Evolutionary conservation across 495 filamentous ascomycete genomes (phyloP), one percentile per base, ranked within the genome.

Genomic region (Trichocladium antarcticum): DNA sequence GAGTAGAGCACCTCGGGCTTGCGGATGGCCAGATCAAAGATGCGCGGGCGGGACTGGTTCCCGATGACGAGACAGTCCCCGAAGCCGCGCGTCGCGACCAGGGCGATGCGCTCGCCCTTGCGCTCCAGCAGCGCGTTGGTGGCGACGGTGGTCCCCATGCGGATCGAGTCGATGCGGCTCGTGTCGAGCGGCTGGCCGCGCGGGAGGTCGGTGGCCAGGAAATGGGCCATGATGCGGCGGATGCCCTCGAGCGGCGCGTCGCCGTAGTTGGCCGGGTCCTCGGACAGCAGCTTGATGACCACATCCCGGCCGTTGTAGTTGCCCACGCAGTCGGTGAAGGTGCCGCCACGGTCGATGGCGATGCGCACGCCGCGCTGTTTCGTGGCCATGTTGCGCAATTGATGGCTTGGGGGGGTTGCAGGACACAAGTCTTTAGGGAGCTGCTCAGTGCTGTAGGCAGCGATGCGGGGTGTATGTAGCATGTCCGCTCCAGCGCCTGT

Each of bases 161-260:
- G 81, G 47, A 92, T 85, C 35, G 81, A 85, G 45, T 87, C 75
- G 56, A 98, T 96, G 57, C 77, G 68, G 32, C 82, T 79, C 2
- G 90, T 93, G 64, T 95, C 87, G 24, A 97, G 65, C 0, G 87
- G 76, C 62, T 86, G 70, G 14, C 88, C 89, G 15, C 89, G 78
- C 0, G 87, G 85, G 24, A 92, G 83, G 35, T 89, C 75, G 40
- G 78, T 70, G 34, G 77, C 74, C 5, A 82, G 82, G 53, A 94
- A 94, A 52, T 79, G 79, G 56, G 87, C 84, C 61, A 97, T 74
- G 41, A 97, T 80, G 45, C 90, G 84, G 11, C 92, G 81, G 57
- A 98, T 95, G 34, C 88, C 92, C 60, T 95, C 88, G 6, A 89
- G 79, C 1, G 88, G 88, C 2, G 88, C 88, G 76, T 95, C 88